Evolutionary conservation across 495 filamentous ascomycete genomes (phyloP).

Genomic region (Collariella sp.): DNA sequence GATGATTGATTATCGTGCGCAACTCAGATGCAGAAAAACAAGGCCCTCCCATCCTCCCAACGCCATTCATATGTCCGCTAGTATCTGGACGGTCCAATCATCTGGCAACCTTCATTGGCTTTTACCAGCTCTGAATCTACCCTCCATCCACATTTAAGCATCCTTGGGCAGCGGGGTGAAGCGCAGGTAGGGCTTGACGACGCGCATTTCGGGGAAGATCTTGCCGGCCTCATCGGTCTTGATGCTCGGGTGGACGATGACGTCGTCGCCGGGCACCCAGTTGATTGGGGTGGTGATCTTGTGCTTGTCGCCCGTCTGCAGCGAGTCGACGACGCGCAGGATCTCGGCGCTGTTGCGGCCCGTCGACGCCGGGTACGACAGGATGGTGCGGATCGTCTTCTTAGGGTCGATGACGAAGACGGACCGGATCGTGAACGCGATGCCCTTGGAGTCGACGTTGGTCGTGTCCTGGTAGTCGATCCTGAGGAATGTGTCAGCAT

Average conservation of each 20-base stretch:
- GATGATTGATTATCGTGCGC: neutral
- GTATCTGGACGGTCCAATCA: neutral
- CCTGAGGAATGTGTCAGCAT: conserved; percentile 33
- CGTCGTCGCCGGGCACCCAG: conserved; percentile 85
- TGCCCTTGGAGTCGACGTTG: conserved; percentile 93
- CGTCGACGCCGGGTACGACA: conserved; percentile 94
- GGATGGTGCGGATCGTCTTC: conserved; percentile 93
- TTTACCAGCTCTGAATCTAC: neutral
- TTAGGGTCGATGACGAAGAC: conserved; percentile 98
- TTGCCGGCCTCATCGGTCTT: conserved; percentile 80
- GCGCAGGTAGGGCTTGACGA: conserved; percentile 87
- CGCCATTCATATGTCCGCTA: neutral
- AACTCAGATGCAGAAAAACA: neutral
- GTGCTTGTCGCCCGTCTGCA: conserved; percentile 96
- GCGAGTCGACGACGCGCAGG: conserved; percentile 87
- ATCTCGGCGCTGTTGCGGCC: conserved; percentile 96
- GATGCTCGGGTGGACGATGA: conserved; percentile 87
- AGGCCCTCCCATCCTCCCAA: neutral
- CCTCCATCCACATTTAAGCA: conserved; percentile 10
- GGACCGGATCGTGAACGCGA: conserved; percentile 96
- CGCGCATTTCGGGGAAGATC: conserved; percentile 82
- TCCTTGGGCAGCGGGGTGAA: conserved; percentile 59
- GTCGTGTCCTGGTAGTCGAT: conserved; percentile 67
- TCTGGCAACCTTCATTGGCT: neutral
- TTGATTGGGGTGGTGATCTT: conserved; percentile 89